phyloP scores from a whole-genome alignment of 2,329 filamentous ascomycete species.

The Fusarium phyllophilum region DNA sequence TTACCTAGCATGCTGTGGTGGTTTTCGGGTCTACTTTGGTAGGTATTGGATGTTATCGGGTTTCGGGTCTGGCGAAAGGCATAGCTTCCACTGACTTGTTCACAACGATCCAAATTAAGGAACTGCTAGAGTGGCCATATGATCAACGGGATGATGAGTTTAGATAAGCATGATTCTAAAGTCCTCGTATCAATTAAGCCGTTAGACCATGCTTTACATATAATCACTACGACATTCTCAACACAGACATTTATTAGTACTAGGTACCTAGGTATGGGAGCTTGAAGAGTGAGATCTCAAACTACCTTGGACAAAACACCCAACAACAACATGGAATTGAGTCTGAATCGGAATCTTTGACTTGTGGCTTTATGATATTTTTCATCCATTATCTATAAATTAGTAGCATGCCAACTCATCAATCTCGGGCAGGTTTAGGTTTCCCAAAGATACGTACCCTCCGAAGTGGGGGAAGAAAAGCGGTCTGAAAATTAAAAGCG shows the following conservation, averaged over 20 bases:
- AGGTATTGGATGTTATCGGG: slow-evolving; percentile 10
- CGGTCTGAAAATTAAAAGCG: slow-evolving; percentile 45
- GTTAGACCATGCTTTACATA: no score
- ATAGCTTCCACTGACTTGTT: neutral
- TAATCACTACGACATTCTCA: neutral
- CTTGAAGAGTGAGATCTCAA: neutral
- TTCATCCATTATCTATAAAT: neutral
- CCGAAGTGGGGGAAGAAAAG: slow-evolving; percentile 40
- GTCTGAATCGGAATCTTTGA: neutral
- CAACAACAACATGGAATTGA: no score
- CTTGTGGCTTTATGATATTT: neutral
- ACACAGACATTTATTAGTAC: neutral
- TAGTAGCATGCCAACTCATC: neutral
- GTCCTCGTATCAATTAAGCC: neutral
- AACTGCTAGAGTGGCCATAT: neutral
- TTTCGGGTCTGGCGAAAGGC: slow-evolving; percentile 30
- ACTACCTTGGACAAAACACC: neutral
- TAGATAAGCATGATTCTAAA: neutral
- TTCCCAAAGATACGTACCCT: slow-evolving; percentile 24
- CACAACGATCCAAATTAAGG: neutral
- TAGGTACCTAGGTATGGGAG: neutral
- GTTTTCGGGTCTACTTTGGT: slow-evolving; percentile 16
- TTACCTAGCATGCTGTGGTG: neutral
- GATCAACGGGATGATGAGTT: neutral
- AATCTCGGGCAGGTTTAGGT: neutral